phyloP scores from a whole-genome alignment of 1,139 yeast species.

The Sugiyamaella grinbergsii region DNA sequence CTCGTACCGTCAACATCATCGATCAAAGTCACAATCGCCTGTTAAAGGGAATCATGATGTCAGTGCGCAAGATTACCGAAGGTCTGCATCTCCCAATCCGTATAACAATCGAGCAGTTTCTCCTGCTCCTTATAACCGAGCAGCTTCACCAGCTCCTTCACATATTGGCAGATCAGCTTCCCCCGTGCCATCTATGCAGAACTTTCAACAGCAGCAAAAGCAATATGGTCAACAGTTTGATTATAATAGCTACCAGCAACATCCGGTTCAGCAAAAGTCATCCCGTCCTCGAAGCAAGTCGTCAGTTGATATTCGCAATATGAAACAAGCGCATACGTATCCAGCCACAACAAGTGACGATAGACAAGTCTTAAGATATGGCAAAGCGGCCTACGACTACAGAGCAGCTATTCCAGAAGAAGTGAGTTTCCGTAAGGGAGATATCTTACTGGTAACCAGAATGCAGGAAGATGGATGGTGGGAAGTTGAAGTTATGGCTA shows the following conservation, averaged over 20 bases:
- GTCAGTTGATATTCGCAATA: slow-evolving; percentile 26
- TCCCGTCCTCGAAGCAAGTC: slow-evolving; percentile 37
- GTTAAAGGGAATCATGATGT: slow-evolving; percentile 25
- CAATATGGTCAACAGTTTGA: slow-evolving; percentile 5
- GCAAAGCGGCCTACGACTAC: slow-evolving; percentile 71
- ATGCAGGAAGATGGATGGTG: slow-evolving; percentile 92
- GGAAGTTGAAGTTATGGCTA: slow-evolving; percentile 69
- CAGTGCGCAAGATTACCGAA: slow-evolving; percentile 19
- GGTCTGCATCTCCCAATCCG: slow-evolving; percentile 33
- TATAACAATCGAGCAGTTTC: slow-evolving; percentile 16
- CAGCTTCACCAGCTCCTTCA: slow-evolving; percentile 16
- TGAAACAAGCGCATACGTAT: slow-evolving; percentile 32
- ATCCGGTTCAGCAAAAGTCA: slow-evolving; percentile 27
- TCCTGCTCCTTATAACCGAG: slow-evolving; percentile 1
- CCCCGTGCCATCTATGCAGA: slow-evolving; percentile 16
- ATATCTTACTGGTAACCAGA: slow-evolving; percentile 66
- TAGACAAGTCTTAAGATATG: slow-evolving; percentile 58
- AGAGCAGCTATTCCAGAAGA: slow-evolving; percentile 81
- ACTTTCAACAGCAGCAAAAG: slow-evolving; percentile 22
- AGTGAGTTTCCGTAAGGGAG: slow-evolving; percentile 70
- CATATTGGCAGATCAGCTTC: slow-evolving; percentile 9
- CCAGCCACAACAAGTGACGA: slow-evolving; percentile 49
- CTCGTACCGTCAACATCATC: slow-evolving; percentile 25
- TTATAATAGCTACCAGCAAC: slow-evolving; percentile 24
- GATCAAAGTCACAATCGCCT: slow-evolving; percentile 35